Conservation (phyloP, 495 filamentous ascomycete species). For the Penicillium nucicola region DNA sequence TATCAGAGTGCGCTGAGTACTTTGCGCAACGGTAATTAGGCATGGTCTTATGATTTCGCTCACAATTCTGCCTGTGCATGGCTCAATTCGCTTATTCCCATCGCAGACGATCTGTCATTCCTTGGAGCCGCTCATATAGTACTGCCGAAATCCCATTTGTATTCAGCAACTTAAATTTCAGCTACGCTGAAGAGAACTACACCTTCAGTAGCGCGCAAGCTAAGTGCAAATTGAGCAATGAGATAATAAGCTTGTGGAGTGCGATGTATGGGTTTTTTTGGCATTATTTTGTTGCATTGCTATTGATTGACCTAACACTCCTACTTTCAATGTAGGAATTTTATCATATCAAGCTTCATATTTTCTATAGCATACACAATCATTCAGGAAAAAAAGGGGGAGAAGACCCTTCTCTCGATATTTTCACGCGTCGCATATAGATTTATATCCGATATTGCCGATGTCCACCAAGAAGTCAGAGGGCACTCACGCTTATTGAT, state of each 20-base stretch:
- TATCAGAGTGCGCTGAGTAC: constrained; percentile 21
- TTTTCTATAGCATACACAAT: too few relatives aligned
- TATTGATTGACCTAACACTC: too few relatives aligned
- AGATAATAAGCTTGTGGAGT: constrained; percentile 37
- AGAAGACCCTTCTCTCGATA: too few relatives aligned
- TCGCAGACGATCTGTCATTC: constrained; percentile 1
- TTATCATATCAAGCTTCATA: too few relatives aligned
- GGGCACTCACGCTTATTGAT: too few relatives aligned
- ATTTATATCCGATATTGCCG: too few relatives aligned
- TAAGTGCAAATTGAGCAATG: constrained; percentile 26
- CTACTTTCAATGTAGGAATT: too few relatives aligned
- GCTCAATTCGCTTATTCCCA: constrained; percentile 10
- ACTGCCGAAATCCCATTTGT: constrained; percentile 40
- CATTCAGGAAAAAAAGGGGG: too few relatives aligned
- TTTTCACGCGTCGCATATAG: too few relatives aligned
- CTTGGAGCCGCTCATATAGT: constrained; percentile 33
- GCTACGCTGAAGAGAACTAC: constrained; percentile 8
- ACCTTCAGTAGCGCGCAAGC: constrained; percentile 28
- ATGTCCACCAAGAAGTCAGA: too few relatives aligned
- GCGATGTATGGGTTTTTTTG: too few relatives aligned
- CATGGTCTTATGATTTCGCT: constrained; percentile 30
- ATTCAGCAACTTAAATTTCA: constrained; percentile 30
- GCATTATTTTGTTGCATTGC: too few relatives aligned
- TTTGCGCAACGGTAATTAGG: neutral
- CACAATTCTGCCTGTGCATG: constrained; percentile 31